Evolutionary conservation across 495 filamentous ascomycete species (phyloP).

Genomic region (Lasiosphaeria hispida): DNA sequence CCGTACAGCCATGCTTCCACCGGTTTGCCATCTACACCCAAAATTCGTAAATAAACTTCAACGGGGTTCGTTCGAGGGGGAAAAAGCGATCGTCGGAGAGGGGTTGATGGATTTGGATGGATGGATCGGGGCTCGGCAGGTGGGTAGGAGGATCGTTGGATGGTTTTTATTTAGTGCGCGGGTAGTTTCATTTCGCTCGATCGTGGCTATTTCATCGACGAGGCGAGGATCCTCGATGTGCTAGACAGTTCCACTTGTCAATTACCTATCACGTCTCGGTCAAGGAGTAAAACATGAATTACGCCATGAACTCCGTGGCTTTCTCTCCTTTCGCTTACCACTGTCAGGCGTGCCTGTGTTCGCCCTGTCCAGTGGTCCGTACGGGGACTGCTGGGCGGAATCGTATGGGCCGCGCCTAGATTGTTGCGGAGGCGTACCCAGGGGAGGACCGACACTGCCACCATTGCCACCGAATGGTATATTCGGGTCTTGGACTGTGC

Average conservation of each 20-base stretch:
- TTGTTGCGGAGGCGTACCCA: conserved; percentile 46
- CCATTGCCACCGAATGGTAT: conserved; percentile 24
- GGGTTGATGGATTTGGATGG: background rate
- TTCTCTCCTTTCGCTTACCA: conserved; percentile 32
- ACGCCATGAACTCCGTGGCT: conserved; percentile 49
- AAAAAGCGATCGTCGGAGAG: background rate
- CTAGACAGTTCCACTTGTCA: conserved; percentile 35
- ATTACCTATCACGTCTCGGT: conserved; percentile 40
- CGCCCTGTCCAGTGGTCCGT: conserved; percentile 26
- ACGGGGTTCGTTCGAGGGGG: background rate
- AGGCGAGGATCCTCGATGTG: conserved; percentile 1
- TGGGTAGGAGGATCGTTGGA: background rate
- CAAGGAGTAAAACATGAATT: conserved; percentile 44
- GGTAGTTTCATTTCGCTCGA: background rate
- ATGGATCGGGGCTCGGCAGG: background rate
- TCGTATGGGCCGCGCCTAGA: conserved; percentile 40
- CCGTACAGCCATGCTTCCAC: conserved; percentile 19
- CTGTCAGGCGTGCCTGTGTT: conserved; percentile 29
- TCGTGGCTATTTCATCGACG: background rate
- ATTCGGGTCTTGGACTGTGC: conserved; percentile 67
- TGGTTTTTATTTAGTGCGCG: background rate
- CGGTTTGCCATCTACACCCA: background rate
- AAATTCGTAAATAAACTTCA: background rate
- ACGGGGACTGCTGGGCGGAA: conserved; percentile 24
- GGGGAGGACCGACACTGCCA: background rate